Evolutionary conservation across 805 yeast species (phyloP), one percentile per base, ranked within the genome.

Genomic region (Suhomyces pyralidae): DNA sequence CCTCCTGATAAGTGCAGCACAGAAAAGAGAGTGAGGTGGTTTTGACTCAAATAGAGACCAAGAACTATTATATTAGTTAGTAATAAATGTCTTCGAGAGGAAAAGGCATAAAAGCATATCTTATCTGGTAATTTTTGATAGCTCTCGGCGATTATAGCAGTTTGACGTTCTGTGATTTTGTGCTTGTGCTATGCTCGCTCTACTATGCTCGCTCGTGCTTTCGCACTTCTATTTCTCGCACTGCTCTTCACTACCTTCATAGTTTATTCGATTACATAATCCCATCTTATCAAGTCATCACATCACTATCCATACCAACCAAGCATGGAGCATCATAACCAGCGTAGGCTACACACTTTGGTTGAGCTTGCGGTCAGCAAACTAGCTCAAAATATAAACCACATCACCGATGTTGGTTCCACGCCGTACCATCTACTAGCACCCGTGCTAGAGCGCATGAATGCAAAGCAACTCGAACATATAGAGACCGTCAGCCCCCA

Each of bases 401-500:
- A 48, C n/a, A 46, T 58, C 32, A 49, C 47, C 8, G 61, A 53
- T 28, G 47, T 52, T 15, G 59, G 59, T 3, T 47, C 32, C 28
- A 59, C 64, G 3, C 70, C 70, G 10, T 81, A 73, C 57, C 84
- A 79, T 59, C 60, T 81, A 12, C 66, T 81, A 9, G 74, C 69
- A 56, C 83, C 85, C 0, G 65, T 81, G 1, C 65, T 81, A 10
- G 61, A 57, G 52, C 73, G 72, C 50, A 77, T 81, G 71, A 69
- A 62, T 40, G 63, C 68, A 14, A 53, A 52, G 34, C 60, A 80
- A 46, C 64, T 81, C 15, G 63, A 63, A 34, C 51, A 57, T 7
- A 67, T 80, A 0, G 85, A 81, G 59, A 53, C 51, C 1, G 64
- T 59, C 45, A 77, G 81, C 43, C 79, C 80, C 4, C 79, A 70